phyloP scores from a whole-genome alignment of 2,329 filamentous ascomycete genomes.

The Coniosporium tulheliwenetii region DNA sequence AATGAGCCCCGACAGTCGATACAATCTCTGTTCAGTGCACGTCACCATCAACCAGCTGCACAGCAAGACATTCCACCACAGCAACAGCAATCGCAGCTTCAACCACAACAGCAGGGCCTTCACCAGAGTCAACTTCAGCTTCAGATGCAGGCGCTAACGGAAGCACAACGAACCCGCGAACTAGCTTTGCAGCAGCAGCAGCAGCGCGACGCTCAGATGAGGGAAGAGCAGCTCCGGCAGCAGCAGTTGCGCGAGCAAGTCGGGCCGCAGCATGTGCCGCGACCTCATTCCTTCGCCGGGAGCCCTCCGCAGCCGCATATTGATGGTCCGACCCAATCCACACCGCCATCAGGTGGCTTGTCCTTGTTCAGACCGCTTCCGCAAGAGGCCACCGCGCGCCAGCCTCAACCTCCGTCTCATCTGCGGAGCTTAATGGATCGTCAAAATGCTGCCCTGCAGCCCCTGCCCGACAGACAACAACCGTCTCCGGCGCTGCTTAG shows the following conservation, averaged over 20 bases:
- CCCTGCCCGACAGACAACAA: not conserved
- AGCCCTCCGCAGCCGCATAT: not conserved
- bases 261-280: too few species aligned
- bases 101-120: too few species aligned
- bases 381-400: constrained; percentile 6
- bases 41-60: constrained; percentile 6
- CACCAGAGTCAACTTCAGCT: too few species aligned
- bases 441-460: not conserved
- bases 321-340: constrained; percentile 4
- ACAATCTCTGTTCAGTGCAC: constrained; percentile 6
- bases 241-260: too few species aligned
- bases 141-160: too few species aligned
- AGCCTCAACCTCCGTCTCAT: not conserved
- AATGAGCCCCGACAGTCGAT: constrained; percentile 10
- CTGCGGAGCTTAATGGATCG: not conserved
- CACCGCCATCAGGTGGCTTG: constrained; percentile 5
- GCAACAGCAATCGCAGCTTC: too few species aligned
- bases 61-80: constrained; percentile 1
- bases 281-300: not conserved
- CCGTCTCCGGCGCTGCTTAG: not conserved
- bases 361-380: not conserved
- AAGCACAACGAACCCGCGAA: too few species aligned
- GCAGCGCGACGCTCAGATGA: too few species aligned
- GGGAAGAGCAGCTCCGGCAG: too few species aligned
- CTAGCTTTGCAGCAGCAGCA: too few species aligned